Evolutionary conservation across 2,329 filamentous ascomycete genomes (phyloP), one percentile per base, ranked within the genome.

Genomic region (Coniochaeta sp.): DNA sequence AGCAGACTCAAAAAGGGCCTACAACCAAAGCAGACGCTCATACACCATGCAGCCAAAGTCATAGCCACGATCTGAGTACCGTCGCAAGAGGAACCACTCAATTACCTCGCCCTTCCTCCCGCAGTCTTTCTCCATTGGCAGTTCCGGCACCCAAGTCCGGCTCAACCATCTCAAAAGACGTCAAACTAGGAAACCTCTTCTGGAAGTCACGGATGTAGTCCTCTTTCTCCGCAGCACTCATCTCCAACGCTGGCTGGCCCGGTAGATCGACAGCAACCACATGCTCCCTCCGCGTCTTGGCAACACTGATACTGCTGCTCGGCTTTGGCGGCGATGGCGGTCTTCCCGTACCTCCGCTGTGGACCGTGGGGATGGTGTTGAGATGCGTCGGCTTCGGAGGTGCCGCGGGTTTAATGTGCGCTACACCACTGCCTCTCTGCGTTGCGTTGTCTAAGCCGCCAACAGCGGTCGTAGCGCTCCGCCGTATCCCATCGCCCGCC

Each of bases 131-230:
- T 9, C 65, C 69, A 12, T 12, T 38, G 38, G 16, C 11, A 12
- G 67, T 71, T 64, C 75, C 76, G 17, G 71, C 76, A 11, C 72
- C 74, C 61, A 82, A 70, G 59, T 83, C 89, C 62, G 87, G 84
- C 75, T 95, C 90, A n/a, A 91, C 89, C 86, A 93, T 90, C 76
- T 97, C 93, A 66, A 97, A 84, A 11, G 91, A 84, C 60, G 87
- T 88, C 61, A 98, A 76, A 70, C 89, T 96, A 0, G 93, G 93
- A 73, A 92, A 97, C 61, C 91, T 81, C 74, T 92, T 92, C 62
- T 87, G 88, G 71, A 98, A 97, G 69, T 90, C 74, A 62, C 76
- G 73, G 52, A 88, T 72, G 67, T 88, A 88, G 66, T 92, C 89
- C 54, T 86, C 85, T 69, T 79, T 84, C 67, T 87, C 81, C 64